Conservation (phyloP, 2,329 filamentous ascomycete species). For the Calonectria multiphialidica region DNA sequence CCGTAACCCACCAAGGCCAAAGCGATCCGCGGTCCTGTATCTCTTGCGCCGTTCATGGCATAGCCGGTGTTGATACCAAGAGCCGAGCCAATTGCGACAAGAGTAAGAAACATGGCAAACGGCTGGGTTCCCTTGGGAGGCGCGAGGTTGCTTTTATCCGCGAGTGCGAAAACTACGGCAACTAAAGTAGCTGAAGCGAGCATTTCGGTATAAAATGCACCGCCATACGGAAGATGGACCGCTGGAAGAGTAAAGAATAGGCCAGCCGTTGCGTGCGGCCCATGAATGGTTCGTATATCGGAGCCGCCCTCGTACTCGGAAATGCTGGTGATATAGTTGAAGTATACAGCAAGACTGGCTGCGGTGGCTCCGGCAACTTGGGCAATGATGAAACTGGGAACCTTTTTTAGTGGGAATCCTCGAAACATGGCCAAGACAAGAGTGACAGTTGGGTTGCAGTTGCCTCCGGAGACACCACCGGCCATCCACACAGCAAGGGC, state of each 20-base stretch:
- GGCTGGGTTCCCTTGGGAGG: slow-evolving; percentile 12
- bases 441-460: slow-evolving; percentile 13
- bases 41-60: not conserved
- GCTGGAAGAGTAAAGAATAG: slow-evolving; percentile 11
- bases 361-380: not conserved
- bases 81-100: not conserved
- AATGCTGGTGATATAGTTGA: slow-evolving; percentile 8
- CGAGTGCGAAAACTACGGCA: slow-evolving; percentile 1
- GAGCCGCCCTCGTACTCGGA: slow-evolving; percentile 10
- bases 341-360: not conserved
- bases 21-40: not conserved
- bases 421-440: not conserved
- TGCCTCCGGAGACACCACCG: slow-evolving; percentile 6
- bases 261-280: slow-evolving; percentile 5
- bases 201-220: slow-evolving; percentile 2
- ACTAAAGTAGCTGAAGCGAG: not conserved
- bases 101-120: slow-evolving; percentile 10
- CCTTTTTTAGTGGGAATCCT: not conserved
- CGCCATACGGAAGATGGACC: not conserved
- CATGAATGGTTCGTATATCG: not conserved
- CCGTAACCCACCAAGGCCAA: not conserved
- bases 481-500: slow-evolving; percentile 7
- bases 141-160: slow-evolving; percentile 8
- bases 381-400: not conserved
- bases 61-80: not conserved